phyloP scores from a whole-genome alignment of 768 basidiomycete genomes.

The Boletus tomentosulus region DNA sequence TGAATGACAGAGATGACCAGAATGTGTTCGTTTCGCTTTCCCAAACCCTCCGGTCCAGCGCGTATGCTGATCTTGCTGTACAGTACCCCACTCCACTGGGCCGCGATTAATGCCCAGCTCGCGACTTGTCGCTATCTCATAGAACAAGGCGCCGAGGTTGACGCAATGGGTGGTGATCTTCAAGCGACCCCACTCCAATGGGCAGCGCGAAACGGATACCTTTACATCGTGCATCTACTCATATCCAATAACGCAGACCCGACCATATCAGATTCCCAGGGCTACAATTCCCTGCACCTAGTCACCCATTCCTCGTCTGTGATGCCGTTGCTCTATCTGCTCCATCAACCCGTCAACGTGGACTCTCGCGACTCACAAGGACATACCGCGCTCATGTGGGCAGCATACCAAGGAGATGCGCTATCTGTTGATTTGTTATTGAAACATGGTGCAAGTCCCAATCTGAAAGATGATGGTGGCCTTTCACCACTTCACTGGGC shows the following conservation, averaged over 20 bases:
- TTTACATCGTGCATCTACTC: slow-evolving; percentile 92
- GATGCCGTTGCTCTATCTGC: slow-evolving; percentile 88
- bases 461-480: slow-evolving; percentile 73
- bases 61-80: slow-evolving; percentile 6
- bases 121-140: slow-evolving; percentile 81
- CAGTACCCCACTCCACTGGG: slow-evolving; percentile 92
- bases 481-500: slow-evolving; percentile 96
- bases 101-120: slow-evolving; percentile 95
- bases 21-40: slow-evolving; percentile 50
- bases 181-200: slow-evolving; percentile 95
- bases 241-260: slow-evolving; percentile 91
- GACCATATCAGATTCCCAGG: slow-evolving; percentile 85
- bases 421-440: slow-evolving; percentile 89
- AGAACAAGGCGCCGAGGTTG: slow-evolving; percentile 91
- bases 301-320: slow-evolving; percentile 93
- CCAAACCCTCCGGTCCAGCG: background rate
- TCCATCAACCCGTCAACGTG: slow-evolving; percentile 90
- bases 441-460: slow-evolving; percentile 79
- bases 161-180: slow-evolving; percentile 91
- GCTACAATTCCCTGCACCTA: slow-evolving; percentile 93
- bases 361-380: slow-evolving; percentile 90
- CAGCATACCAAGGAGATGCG: slow-evolving; percentile 97
- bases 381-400: slow-evolving; percentile 98
- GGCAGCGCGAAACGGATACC: slow-evolving; percentile 96
- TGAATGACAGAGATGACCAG: slow-evolving; percentile 79